Evolutionary conservation across 805 yeast species (phyloP), one percentile per base, ranked within the genome.

Genomic region (Blastobotrys mokoenaii): DNA sequence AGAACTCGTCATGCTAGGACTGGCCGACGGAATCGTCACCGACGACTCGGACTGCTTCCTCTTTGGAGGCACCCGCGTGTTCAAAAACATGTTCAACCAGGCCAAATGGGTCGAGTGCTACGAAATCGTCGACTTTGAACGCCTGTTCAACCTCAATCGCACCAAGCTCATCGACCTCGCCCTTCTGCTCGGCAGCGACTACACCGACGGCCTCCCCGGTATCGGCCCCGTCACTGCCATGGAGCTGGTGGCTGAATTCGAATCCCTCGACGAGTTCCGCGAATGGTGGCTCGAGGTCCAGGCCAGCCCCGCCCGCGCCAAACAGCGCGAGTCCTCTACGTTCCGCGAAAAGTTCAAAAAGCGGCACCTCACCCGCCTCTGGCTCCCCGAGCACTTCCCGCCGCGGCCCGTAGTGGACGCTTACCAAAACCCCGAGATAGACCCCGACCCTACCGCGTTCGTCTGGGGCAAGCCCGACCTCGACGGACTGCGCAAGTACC

Each of bases 21-120:
- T 93, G 15, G 96, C 90, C 3, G 97, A 93, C 63, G 99, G 98
- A 0, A 82, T 93, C 4, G 81, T 93, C 18, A 93, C 98, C 0
- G 99, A 93, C 65, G 99, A 93, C 68, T 86, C 96, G 53, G 99
- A 93, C 73, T 88, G 95, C 41, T 93, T 93, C 55, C 63, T 93
- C 32, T 93, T 93, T 69, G 97, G 97, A 0, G 96, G 96, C 1
- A 77, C 77, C 44, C 47, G 46, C 9, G 77, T 93, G 2, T 93
- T 90, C 64, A 83, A 88, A 53, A 90, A 93, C 63, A 82, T 93
- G 90, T 93, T 93, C 67, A 88, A 83, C 58, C 96, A 90, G 62
- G 84, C 87, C 56, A 82, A 84, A 53, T 89, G 79, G 61, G 97
- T 90, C 31, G 98, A 93, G 60, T 83, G 82, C 56, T 93, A 88